Base-by-base conservation (phyloP, 2,329 filamentous ascomycete genomes). In the Ophiobolus disseminans region DNA sequence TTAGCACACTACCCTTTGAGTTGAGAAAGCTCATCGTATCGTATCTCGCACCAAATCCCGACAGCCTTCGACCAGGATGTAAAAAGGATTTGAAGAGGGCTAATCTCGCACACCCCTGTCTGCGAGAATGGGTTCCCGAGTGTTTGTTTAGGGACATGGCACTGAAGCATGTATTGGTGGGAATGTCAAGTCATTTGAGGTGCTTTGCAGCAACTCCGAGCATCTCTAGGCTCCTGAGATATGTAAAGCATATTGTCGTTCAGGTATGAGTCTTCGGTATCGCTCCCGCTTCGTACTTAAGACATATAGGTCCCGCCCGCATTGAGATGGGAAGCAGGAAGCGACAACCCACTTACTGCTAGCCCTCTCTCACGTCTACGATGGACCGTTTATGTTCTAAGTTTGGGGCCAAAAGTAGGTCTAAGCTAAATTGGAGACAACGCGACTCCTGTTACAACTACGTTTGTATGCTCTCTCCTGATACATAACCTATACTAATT, bases 81-180 rank as follows among this genome's bases (percentile, higher is more conserved):
- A 57, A 60, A 19, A 32, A 30, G 7, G 42, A 53, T 30, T 45
- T 58, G n/a, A 50, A 57, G 38, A 62, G 50, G 30, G 58, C 55
- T 9, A 62, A 60, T 43, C 28, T 53, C 4, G 48, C 56, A 3
- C 54, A 58, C 22, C 38, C 37, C 2, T 60, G 57, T 28, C 43
- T 63, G 5, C 50, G 42, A 30, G 53, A 60, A 49, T 58, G 55
- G 50, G 50, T 50, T 1, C 43, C 53, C 9, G 51, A 58, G 31
- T 56, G 49, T 38, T 21, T 60, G 26, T 60, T 60, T 35, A 41
- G 43, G 7, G 53, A 58, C 17, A 64, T 60, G 57, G 39, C 39
- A 13, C 22, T 62, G 13, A 17, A 38, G 5, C 53, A 62, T 42
- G 49, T 60, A 3, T 14, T 54, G 3, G 26, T 30, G 10, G 47